Base-by-base conservation (phyloP, 2,329 filamentous ascomycete species). In the Phialophora chinensis region DNA sequence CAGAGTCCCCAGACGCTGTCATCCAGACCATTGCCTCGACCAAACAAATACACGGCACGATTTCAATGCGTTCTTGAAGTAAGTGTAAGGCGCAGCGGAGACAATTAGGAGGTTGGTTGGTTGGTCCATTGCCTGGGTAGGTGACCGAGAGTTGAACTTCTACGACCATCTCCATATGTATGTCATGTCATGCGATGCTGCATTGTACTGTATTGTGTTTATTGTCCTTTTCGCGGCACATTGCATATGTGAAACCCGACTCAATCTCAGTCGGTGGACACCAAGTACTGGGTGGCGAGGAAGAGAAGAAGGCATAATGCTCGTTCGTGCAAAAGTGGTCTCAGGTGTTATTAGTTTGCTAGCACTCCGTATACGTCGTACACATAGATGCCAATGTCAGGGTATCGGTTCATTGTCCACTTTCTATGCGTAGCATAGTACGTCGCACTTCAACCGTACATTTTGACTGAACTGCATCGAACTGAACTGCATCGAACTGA, bases 11-110 rank as follows among this genome's bases (percentile, higher is more conserved):
- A 2, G 50, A 62, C 10, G 62, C 53, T 23, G 62, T 67, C 31
- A 62, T 61, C 35, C 62, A 52, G 47, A 67, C 66, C 1, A 67
- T 67, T 52, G 11, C 17, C 38, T 60, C 57, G 25, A 50, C 57
- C 38, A 60, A 60, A 8, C 27, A 11, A 1, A n/a, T 25, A 35
- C 25, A 33, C 4, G 10, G 49, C 7, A 52, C 49, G 11, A 20
- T 23, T 17, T 31, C 42, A 60, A 1, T 10, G 12, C 12, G 20
- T 42, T 7, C 5, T 3, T 14, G 47, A 33, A 23, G 23, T n/a
- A 60, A 29, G 57, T 17, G 12, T 12, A 2, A 17, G 8, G 2
- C 7, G 6, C 14, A 44, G 38, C 6, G 14, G 14, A n/a, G 38
- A 7, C 38, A 7, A n/a, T 20, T 42, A 42, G 38, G 6, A 44